phyloP scores from a whole-genome alignment of 1,284 basidiomycete genomes.

The Cutaneotrichosporon dermatis region DNA sequence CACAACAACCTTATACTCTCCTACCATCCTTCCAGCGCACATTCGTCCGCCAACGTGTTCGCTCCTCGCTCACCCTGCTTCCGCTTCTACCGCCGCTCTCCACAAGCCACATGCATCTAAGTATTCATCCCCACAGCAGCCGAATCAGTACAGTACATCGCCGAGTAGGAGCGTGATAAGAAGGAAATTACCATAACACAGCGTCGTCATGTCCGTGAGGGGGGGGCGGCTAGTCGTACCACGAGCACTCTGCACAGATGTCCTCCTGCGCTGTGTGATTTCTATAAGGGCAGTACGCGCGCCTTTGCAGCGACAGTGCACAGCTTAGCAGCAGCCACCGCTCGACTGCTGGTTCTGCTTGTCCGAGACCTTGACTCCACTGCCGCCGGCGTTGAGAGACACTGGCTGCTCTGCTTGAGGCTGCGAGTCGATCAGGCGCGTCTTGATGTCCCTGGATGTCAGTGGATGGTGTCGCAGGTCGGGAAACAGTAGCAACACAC shows the following conservation, averaged over 20 bases:
- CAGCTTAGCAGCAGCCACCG: slow-evolving; percentile 41
- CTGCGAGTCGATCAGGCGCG: slow-evolving; percentile 91
- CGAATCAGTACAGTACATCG: slow-evolving; percentile 23
- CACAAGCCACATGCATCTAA: slow-evolving; percentile 7
- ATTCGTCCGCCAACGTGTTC: too few relatives aligned
- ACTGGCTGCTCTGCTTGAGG: slow-evolving; percentile 56
- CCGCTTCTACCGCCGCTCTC: neutral
- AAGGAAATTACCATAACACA: neutral
- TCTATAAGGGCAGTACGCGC: neutral
- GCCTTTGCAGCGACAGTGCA: neutral
- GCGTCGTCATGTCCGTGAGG: neutral
- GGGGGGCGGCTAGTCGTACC: neutral
- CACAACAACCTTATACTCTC: neutral
- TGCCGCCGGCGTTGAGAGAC: slow-evolving; percentile 30
- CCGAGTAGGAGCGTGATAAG: slow-evolving; percentile 10
- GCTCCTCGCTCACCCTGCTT: neutral
- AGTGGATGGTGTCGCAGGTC: neutral
- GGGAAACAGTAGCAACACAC: slow-evolving; percentile 51
- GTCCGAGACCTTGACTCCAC: slow-evolving; percentile 39
- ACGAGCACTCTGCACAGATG: neutral
- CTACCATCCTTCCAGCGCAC: too few relatives aligned
- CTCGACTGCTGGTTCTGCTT: slow-evolving; percentile 20
- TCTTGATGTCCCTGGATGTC: slow-evolving; percentile 83
- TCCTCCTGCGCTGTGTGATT: neutral
- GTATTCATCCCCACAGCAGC: slow-evolving; percentile 15